These are phyloP conservation scores for Senna siamea DNA, from an alignment of 306 rosid species.

Conservation along the genomic window DNA sequence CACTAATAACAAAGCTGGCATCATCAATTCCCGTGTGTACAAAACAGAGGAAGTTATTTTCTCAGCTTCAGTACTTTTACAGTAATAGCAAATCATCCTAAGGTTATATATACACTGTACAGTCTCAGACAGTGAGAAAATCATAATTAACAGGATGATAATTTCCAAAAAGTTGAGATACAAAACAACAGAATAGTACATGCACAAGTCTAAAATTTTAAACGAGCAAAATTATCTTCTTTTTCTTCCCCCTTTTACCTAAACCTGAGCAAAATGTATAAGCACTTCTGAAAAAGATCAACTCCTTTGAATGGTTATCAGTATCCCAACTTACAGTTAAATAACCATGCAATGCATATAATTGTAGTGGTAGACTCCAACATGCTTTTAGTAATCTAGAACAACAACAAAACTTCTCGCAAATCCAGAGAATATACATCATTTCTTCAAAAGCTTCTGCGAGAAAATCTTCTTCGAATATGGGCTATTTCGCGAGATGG, in stretches of 20 bases:
- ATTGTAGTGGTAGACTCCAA: constrained; percentile 35
- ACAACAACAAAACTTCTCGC: constrained; percentile 32
- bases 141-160: constrained; percentile 18
- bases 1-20: background rate
- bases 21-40: constrained; percentile 15
- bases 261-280: constrained; percentile 26
- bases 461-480: constrained; percentile 54
- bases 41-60: constrained; percentile 21
- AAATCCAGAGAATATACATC: constrained; percentile 38
- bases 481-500: constrained; percentile 48
- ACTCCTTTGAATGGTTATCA: constrained; percentile 38
- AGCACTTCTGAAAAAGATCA: constrained; percentile 24
- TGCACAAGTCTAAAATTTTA: constrained; percentile 3
- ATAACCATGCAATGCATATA: constrained; percentile 38
- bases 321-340: constrained; percentile 47
- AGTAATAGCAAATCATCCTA: constrained; percentile 20
- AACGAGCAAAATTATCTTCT: constrained; percentile 25
- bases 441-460: constrained; percentile 51
- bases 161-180: constrained; percentile 35
- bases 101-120: constrained; percentile 8
- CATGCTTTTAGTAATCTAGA: constrained; percentile 18
- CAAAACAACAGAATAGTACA: constrained; percentile 38
- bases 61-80: constrained; percentile 23
- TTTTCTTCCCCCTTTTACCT: background rate
- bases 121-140: constrained; percentile 34